Percentiles rank a stretch among this genome's conserved stretches.
phyloP scores from a whole-genome alignment of 345 rosid species.

The Brassica carinata region DNA sequence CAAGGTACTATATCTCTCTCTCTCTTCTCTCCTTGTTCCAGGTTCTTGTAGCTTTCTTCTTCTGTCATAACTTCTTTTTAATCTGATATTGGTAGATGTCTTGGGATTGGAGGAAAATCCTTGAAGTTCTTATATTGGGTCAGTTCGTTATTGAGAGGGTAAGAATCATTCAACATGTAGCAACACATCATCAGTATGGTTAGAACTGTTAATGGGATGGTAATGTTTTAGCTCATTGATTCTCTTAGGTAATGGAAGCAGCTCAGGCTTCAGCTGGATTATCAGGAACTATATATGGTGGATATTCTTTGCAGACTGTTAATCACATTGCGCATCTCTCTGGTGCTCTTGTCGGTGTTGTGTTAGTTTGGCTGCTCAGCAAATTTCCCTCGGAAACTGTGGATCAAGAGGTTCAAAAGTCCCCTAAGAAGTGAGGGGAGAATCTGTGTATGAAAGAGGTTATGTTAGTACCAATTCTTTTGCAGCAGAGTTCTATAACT shows the following conservation, averaged over 20 bases:
- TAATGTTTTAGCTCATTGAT: slow-evolving; percentile 15
- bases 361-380: slow-evolving; percentile 82
- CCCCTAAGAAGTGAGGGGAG: slow-evolving; percentile 37
- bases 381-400: slow-evolving; percentile 61
- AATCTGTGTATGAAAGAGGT: not conserved
- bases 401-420: slow-evolving; percentile 37
- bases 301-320: slow-evolving; percentile 65
- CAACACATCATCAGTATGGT: not conserved
- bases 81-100: slow-evolving; percentile 58
- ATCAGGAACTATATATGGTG: slow-evolving; percentile 57
- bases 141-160: slow-evolving; percentile 90
- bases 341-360: slow-evolving; percentile 81
- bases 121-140: slow-evolving; percentile 92
- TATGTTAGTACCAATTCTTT: not conserved
- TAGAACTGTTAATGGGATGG: not conserved
- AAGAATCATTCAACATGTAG: slow-evolving; percentile 10
- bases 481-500: not conserved
- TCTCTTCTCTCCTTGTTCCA: slow-evolving; percentile 5
- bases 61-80: slow-evolving; percentile 5
- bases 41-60: not conserved
- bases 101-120: slow-evolving; percentile 97
- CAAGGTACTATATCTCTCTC: slow-evolving; percentile 49
- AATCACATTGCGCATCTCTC: slow-evolving; percentile 95
- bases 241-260: slow-evolving; percentile 83
- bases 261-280: slow-evolving; percentile 86